These are phyloP conservation scores for Chenopodium formosanum DNA, from an alignment of 148 eudicot species.

Conservation along the genomic window DNA sequence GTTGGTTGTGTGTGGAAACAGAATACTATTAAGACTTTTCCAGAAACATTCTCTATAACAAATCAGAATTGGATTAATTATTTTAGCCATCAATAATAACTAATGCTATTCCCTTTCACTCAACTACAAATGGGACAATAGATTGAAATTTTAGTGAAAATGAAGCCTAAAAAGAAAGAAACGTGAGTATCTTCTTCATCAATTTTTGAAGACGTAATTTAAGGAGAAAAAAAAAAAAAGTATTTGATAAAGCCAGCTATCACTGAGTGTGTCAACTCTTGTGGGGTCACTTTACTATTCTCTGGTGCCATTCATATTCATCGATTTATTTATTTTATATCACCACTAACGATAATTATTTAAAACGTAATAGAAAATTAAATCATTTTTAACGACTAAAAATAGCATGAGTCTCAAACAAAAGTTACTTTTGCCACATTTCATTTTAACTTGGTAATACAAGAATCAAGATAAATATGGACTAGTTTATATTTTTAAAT, in stretches of 20 bases:
- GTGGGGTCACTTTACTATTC: not conserved
- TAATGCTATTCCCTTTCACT: slow-evolving; percentile 1
- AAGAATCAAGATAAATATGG: not conserved
- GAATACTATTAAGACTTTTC: not conserved
- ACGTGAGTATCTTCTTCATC: not conserved
- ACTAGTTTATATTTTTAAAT: too few species aligned
- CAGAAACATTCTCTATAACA: not conserved
- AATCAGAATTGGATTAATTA: not conserved
- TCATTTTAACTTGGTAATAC: not conserved
- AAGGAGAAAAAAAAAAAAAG: not conserved
- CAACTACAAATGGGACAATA: not conserved
- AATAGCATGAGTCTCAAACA: not conserved
- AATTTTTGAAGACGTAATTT: not conserved
- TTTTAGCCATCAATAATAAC: not conserved
- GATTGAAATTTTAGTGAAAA: not conserved
- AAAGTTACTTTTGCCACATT: too few species aligned
- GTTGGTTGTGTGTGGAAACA: not conserved
- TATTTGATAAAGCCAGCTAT: slow-evolving; percentile 7
- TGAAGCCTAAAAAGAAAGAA: not conserved
- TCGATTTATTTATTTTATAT: not conserved
- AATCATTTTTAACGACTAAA: not conserved
- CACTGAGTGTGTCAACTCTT: not conserved
- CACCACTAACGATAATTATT: not conserved
- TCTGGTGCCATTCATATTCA: slow-evolving; percentile 4
- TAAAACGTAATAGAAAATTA: not conserved